A percentile compares a stretch with the other conserved stretches of the same genome.
These are phyloP conservation scores for Penicillium sclerotigenum DNA, from an alignment of 2,329 filamentous ascomycete species.

Conservation along the genomic window DNA sequence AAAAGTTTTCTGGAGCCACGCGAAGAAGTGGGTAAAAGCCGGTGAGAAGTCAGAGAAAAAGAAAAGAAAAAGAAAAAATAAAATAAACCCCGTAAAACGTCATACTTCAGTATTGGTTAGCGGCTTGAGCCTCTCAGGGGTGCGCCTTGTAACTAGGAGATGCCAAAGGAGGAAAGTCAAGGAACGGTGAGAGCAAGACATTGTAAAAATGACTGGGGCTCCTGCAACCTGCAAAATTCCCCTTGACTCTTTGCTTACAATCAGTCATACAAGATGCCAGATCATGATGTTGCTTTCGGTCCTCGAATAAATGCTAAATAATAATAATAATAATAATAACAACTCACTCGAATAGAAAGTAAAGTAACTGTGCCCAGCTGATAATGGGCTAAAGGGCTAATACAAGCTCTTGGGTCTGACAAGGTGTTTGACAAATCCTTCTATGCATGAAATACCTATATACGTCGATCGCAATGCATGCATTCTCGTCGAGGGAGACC, in stretches of 20 bases:
- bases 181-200: slow-evolving; percentile 10
- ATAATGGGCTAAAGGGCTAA: slow-evolving; percentile 1
- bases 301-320: not conserved
- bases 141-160: not conserved
- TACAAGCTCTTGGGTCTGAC: slow-evolving; percentile 7
- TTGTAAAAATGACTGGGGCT: slow-evolving; percentile 3
- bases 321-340: too few species aligned
- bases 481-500: slow-evolving; percentile 2
- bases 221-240: slow-evolving; percentile 4
- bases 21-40: slow-evolving; percentile 20
- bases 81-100: not conserved
- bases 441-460: slow-evolving; percentile 27
- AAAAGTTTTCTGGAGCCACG: slow-evolving; percentile 17
- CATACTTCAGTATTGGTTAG: slow-evolving; percentile 1
- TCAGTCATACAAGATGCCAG: not conserved
- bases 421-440: slow-evolving; percentile 18
- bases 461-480: slow-evolving; percentile 20
- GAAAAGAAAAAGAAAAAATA: not conserved
- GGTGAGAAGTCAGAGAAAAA: slow-evolving; percentile 12
- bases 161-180: slow-evolving; percentile 6
- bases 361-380: not conserved
- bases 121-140: slow-evolving; percentile 11
- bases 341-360: not conserved
- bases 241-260: not conserved
- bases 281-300: not conserved